A percentile compares a stretch with the other conserved stretches of the same genome.
Conservation (phyloP, 1,139 yeast species). For the Candida tetrigidarum region DNA sequence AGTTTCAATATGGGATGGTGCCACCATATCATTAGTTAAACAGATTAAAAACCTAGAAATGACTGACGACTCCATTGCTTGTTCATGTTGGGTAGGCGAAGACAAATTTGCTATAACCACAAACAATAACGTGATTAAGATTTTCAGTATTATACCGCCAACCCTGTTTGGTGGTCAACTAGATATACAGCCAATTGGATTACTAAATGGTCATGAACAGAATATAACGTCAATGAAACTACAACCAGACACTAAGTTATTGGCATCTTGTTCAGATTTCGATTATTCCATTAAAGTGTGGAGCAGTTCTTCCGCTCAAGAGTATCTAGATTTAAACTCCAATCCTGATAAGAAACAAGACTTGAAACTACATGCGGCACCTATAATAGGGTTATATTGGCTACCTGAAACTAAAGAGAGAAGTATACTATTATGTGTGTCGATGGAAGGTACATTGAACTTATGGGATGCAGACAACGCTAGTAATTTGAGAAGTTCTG, state of each 20-base stretch:
- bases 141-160: slow-evolving; percentile 50
- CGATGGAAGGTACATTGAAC: slow-evolving; percentile 73
- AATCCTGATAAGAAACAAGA: slow-evolving; percentile 17
- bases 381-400: slow-evolving; percentile 63
- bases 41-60: slow-evolving; percentile 22
- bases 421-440: slow-evolving; percentile 39
- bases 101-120: slow-evolving; percentile 75
- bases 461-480: slow-evolving; percentile 66
- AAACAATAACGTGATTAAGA: slow-evolving; percentile 55
- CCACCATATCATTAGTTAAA: slow-evolving; percentile 34
- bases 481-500: slow-evolving; percentile 26
- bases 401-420: slow-evolving; percentile 27
- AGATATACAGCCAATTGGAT: slow-evolving; percentile 58
- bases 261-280: slow-evolving; percentile 73
- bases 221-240: slow-evolving; percentile 62
- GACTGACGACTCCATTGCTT: slow-evolving; percentile 26
- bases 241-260: slow-evolving; percentile 51
- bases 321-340: slow-evolving; percentile 32
- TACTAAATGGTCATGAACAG: slow-evolving; percentile 70
- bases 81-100: slow-evolving; percentile 73
- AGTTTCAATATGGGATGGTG: slow-evolving; percentile 45
- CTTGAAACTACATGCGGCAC: slow-evolving; percentile 50
- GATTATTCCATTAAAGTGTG: slow-evolving; percentile 75
- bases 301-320: slow-evolving; percentile 63
- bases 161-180: slow-evolving; percentile 18